Percentiles rank a stretch among this genome's conserved stretches.
Evolutionary conservation across 2,329 filamentous ascomycete species (phyloP).

Genomic region (Aspergillus tanneri): DNA sequence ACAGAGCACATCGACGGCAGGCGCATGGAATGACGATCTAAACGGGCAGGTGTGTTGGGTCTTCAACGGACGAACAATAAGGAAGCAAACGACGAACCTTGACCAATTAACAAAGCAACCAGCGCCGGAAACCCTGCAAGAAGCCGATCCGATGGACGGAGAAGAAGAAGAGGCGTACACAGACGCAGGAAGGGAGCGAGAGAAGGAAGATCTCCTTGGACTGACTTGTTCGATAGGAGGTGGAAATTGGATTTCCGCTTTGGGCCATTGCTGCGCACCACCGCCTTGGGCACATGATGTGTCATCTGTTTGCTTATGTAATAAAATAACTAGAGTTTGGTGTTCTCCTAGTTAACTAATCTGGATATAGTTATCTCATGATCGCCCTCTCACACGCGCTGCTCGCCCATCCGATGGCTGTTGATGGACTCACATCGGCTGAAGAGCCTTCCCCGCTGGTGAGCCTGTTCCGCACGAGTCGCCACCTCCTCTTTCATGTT

Average conservation of each 20-base stretch:
- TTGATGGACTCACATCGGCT: slow-evolving; percentile 14
- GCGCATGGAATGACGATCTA: background rate
- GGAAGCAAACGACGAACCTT: background rate
- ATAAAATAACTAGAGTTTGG: too few relatives aligned
- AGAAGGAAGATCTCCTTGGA: background rate
- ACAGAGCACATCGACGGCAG: background rate
- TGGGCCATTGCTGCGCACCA: too few relatives aligned
- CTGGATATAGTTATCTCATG: too few relatives aligned
- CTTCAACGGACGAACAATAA: background rate
- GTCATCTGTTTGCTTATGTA: background rate
- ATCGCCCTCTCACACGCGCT: slow-evolving; percentile 4
- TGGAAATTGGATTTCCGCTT: too few relatives aligned
- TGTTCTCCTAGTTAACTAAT: too few relatives aligned
- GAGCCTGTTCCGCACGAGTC: slow-evolving; percentile 4
- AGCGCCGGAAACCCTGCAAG: background rate
- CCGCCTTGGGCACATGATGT: background rate
- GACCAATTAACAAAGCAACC: background rate
- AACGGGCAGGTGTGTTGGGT: background rate
- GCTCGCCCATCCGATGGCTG: slow-evolving; percentile 11
- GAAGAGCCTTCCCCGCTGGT: slow-evolving; percentile 12
- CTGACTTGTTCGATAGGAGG: too few relatives aligned
- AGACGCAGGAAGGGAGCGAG: background rate
- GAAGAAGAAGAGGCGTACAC: background rate
- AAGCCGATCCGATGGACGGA: background rate
- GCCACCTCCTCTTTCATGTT: background rate